These are phyloP conservation scores for Blastocystis sp. DNA, from an alignment of 352 stramenopile genomes.

Conservation along the genomic window DNA sequence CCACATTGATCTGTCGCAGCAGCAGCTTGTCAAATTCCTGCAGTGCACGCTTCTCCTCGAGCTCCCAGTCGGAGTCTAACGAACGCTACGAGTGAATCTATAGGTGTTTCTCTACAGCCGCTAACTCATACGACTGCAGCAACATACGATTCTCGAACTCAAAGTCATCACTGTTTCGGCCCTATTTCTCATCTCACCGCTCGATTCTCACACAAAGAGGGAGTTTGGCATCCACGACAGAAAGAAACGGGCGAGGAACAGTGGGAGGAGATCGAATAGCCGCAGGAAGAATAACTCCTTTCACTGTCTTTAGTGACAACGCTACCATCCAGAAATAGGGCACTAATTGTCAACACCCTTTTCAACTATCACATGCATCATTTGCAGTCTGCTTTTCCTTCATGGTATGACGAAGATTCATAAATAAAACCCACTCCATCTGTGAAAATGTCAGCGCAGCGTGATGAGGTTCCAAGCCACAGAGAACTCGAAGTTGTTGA, in stretches of 20 bases:
- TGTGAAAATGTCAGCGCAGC: background rate
- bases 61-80: background rate
- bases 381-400: background rate
- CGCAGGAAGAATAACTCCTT: background rate
- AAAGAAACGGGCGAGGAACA: background rate
- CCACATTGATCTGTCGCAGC: conserved; percentile 35
- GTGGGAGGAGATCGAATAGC: background rate
- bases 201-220: background rate
- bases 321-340: conserved; percentile 28
- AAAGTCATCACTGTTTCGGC: background rate
- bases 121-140: conserved; percentile 14
- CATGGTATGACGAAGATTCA: conserved; percentile 6
- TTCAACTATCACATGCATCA: background rate
- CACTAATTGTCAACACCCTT: background rate
- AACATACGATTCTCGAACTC: conserved; percentile 25
- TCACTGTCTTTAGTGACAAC: background rate
- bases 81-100: background rate
- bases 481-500: background rate
- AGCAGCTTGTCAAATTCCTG: conserved; percentile 40
- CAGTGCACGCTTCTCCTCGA: background rate
- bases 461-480: background rate
- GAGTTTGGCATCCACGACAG: background rate
- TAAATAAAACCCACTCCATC: conserved; percentile 36
- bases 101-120: background rate
- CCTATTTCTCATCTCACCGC: background rate